Evolutionary conservation across 2,329 filamentous ascomycete genomes (phyloP).

Genomic region (Arthrobotrys conoides): DNA sequence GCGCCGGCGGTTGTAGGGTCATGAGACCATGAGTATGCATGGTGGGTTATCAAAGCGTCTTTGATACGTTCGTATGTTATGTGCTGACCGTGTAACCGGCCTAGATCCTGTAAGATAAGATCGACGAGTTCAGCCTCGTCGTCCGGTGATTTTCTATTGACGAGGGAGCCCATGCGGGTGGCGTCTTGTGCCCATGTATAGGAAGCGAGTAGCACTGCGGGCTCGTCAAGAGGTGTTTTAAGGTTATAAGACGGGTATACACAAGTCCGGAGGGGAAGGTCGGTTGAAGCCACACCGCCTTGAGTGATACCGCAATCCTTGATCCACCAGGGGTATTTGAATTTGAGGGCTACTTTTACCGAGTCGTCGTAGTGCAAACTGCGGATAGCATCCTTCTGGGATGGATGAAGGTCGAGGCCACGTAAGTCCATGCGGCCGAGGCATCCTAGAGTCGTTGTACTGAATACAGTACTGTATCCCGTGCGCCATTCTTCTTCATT

Average conservation of each 20-base stretch:
- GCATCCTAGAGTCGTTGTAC: slow-evolving; percentile 61
- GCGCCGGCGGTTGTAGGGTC: slow-evolving; percentile 66
- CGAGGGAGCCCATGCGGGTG: slow-evolving; percentile 64
- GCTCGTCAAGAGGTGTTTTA: slow-evolving; percentile 32
- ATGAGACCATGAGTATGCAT: slow-evolving; percentile 66
- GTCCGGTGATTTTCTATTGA: slow-evolving; percentile 59
- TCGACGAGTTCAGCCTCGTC: slow-evolving; percentile 64
- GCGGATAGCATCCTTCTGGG: slow-evolving; percentile 65
- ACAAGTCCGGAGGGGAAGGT: slow-evolving; percentile 65
- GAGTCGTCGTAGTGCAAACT: slow-evolving; percentile 65
- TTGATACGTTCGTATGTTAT: background rate
- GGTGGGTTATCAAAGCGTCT: slow-evolving; percentile 26
- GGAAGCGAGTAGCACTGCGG: slow-evolving; percentile 66
- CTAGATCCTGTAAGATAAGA: slow-evolving; percentile 65
- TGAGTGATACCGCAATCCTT: slow-evolving; percentile 61
- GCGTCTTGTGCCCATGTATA: slow-evolving; percentile 67
- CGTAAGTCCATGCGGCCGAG: slow-evolving; percentile 60
- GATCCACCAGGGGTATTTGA: slow-evolving; percentile 66
- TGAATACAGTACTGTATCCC: slow-evolving; percentile 55
- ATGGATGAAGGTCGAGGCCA: slow-evolving; percentile 42
- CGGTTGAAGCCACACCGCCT: slow-evolving; percentile 65
- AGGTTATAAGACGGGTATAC: slow-evolving; percentile 67
- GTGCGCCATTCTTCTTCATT: too few relatives aligned
- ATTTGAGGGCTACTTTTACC: slow-evolving; percentile 67
- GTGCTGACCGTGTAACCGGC: slow-evolving; percentile 63